A percentile compares a stretch with the other conserved stretches of the same genome.
Evolutionary conservation across 2,329 filamentous ascomycete genomes (phyloP).

Genomic region (Trichophyton simii): DNA sequence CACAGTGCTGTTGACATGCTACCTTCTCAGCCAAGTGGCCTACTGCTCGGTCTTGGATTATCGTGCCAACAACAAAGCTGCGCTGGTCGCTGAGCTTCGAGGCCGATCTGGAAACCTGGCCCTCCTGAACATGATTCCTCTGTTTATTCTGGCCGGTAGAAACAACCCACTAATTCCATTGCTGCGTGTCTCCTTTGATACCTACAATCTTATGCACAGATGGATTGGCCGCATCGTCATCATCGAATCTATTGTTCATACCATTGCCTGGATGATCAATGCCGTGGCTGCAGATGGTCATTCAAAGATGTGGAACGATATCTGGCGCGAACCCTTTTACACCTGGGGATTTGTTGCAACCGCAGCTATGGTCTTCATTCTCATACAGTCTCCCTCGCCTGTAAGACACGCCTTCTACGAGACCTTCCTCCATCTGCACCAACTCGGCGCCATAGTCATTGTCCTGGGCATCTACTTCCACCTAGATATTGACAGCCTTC

Average conservation of each 20-base stretch:
- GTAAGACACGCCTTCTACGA: conserved; percentile 37
- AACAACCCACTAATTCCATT: conserved; percentile 83
- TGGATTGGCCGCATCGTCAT: conserved; percentile 70
- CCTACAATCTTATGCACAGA: conserved; percentile 80
- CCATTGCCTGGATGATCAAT: conserved; percentile 64
- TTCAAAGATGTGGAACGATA: conserved; percentile 32
- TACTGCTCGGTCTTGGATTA: conserved; percentile 50
- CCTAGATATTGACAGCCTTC: conserved; percentile 29
- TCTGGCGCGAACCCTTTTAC: conserved; percentile 31
- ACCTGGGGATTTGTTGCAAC: conserved; percentile 35
- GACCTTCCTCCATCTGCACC: conserved; percentile 37
- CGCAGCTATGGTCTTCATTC: conserved; percentile 28
- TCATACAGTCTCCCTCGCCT: conserved; percentile 33
- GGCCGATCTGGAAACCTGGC: conserved; percentile 75
- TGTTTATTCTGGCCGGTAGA: conserved; percentile 75
- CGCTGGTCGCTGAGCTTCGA: conserved; percentile 67
- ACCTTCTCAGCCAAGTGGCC: conserved; percentile 59
- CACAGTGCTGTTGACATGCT: conserved; percentile 53
- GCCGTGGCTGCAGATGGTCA: conserved; percentile 54
- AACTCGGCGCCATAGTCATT: conserved; percentile 32
- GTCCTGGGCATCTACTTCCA: conserved; percentile 36
- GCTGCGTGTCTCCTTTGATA: conserved; percentile 84
- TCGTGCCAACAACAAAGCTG: conserved; percentile 30
- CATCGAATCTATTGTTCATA: conserved; percentile 59
- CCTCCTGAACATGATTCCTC: conserved; percentile 80